Evolutionary conservation across 2,329 filamentous ascomycete species (phyloP).

Genomic region (Mycosphaerelloides madeirae): DNA sequence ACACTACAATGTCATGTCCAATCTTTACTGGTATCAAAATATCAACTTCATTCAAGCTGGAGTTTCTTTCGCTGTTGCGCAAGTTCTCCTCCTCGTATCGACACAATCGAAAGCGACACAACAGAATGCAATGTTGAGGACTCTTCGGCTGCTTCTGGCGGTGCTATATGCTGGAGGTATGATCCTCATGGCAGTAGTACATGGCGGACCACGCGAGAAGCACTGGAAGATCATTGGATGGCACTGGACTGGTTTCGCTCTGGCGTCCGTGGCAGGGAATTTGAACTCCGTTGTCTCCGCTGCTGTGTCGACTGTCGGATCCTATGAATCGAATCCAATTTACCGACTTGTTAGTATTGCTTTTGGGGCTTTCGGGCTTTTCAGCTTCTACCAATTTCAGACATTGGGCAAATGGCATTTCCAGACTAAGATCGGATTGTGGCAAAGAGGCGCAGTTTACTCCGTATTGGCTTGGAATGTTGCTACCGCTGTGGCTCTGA

Average conservation of each 20-base stretch:
- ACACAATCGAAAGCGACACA: slow-evolving; percentile 2
- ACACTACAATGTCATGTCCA: slow-evolving; percentile 18
- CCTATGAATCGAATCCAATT: slow-evolving; percentile 7
- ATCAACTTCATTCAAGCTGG: slow-evolving; percentile 14
- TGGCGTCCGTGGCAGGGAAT: slow-evolving; percentile 16
- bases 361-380: slow-evolving; percentile 12
- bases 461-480: slow-evolving; percentile 15
- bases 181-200: slow-evolving; percentile 14
- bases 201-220: slow-evolving; percentile 19
- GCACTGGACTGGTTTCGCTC: slow-evolving; percentile 18
- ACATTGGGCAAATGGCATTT: slow-evolving; percentile 19
- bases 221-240: slow-evolving; percentile 19
- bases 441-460: slow-evolving; percentile 18
- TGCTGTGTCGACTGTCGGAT: slow-evolving; percentile 3
- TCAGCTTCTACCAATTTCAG: slow-evolving; percentile 17
- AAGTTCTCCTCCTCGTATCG: slow-evolving; percentile 9
- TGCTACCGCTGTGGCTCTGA: slow-evolving; percentile 7
- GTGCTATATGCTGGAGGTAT: slow-evolving; percentile 13
- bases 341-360: slow-evolving; percentile 13
- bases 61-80: slow-evolving; percentile 11
- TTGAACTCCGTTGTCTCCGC: slow-evolving; percentile 15
- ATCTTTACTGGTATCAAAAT: slow-evolving; percentile 7
- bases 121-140: slow-evolving; percentile 7
- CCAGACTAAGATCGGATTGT: slow-evolving; percentile 19
- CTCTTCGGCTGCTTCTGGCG: slow-evolving; percentile 9